These are phyloP conservation scores for Rhodotorula kratochvilovae DNA, from an alignment of 768 basidiomycete genomes.

Conservation along the genomic window DNA sequence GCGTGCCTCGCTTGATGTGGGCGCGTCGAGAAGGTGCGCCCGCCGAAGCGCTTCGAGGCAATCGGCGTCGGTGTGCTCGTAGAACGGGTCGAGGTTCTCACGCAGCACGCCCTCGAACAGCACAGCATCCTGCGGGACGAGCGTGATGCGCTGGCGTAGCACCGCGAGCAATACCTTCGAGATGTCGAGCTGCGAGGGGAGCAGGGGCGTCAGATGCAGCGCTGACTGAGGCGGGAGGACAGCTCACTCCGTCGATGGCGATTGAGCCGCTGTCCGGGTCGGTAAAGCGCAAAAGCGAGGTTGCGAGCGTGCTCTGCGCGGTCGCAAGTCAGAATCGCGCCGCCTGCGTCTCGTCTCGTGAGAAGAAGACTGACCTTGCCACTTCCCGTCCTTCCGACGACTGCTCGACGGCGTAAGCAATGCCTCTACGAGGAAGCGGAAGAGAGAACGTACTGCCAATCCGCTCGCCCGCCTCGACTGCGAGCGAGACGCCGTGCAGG, in stretches of 20 bases:
- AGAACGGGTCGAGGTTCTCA: constrained; percentile 29
- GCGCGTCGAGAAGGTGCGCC: constrained; percentile 8
- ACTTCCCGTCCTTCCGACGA: constrained; percentile 63
- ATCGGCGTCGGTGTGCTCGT: constrained; percentile 21
- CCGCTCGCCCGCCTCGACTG: constrained; percentile 61
- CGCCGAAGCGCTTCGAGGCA: background rate
- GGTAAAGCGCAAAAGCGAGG: constrained; percentile 55
- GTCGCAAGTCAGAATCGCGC: background rate
- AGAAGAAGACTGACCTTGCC: constrained; percentile 17
- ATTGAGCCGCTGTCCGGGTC: constrained; percentile 7
- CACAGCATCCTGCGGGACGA: constrained; percentile 30
- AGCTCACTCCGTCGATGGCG: constrained; percentile 57
- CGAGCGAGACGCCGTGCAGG: constrained; percentile 59
- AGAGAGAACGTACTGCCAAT: constrained; percentile 45
- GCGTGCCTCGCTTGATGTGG: background rate
- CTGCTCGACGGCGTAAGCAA: constrained; percentile 47
- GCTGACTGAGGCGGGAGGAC: too few relatives aligned
- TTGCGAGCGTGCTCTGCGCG: constrained; percentile 7
- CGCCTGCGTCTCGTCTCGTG: too few relatives aligned
- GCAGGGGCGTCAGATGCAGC: too few relatives aligned
- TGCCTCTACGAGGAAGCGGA: background rate
- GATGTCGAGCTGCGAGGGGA: constrained; percentile 18
- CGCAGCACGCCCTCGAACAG: constrained; percentile 26
- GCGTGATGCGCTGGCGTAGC: constrained; percentile 20
- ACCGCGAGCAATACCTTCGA: constrained; percentile 5